These are phyloP conservation scores for Yamadazyma kitorensis DNA, from an alignment of 805 yeast species.

Conservation along the genomic window DNA sequence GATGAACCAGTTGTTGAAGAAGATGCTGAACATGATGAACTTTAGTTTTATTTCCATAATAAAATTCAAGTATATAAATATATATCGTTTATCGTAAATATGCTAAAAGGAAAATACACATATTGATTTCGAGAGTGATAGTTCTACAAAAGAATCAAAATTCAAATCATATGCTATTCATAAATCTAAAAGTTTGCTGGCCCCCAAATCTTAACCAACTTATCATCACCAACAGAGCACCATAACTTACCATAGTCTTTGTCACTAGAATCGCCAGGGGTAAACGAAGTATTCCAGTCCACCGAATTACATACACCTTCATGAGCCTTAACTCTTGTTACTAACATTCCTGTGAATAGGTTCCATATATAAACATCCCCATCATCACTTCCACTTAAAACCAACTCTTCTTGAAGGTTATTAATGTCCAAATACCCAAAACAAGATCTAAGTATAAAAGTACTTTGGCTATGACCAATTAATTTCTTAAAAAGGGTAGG, in stretches of 20 bases:
- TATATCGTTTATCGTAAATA: too few species aligned
- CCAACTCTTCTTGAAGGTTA: conserved; percentile 53
- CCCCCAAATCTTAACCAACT: conserved; percentile 66
- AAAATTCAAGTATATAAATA: too few species aligned
- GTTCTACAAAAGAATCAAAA: too few species aligned
- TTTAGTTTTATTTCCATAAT: conserved; percentile 19
- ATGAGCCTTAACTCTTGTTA: conserved; percentile 63
- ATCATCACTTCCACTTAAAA: conserved; percentile 83
- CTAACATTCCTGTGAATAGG: conserved; percentile 61
- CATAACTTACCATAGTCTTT: conserved; percentile 49
- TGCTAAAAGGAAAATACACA: too few species aligned
- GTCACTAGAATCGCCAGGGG: conserved; percentile 5
- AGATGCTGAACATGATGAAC: conserved; percentile 36
- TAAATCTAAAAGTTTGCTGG: conserved; percentile 12
- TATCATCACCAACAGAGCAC: conserved; percentile 87
- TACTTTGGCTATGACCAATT: conserved; percentile 69
- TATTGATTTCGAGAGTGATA: too few species aligned
- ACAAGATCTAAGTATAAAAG: conserved; percentile 69
- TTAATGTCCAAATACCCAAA: conserved; percentile 57
- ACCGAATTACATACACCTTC: conserved; percentile 70
- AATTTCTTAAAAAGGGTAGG: conserved; percentile 60
- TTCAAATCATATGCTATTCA: neutral
- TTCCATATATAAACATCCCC: conserved; percentile 79
- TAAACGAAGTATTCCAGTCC: conserved; percentile 54
- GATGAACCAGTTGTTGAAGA: conserved; percentile 28